Evolutionary conservation across 108 stramenopile species (phyloP).

Genomic region (Thalassiosira profunda): DNA sequence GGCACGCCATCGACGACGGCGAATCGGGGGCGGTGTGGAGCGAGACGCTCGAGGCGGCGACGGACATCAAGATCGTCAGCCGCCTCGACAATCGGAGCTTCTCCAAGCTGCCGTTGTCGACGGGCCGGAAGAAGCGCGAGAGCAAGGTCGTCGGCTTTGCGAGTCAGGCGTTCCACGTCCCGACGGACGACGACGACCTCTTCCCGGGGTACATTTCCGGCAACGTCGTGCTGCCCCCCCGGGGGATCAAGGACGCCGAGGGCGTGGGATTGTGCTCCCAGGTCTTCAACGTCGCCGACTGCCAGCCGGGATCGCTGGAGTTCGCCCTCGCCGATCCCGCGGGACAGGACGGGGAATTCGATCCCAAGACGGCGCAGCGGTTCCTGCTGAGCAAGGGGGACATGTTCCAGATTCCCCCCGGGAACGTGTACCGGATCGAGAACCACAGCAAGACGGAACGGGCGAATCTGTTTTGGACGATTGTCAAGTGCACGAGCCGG

Average conservation of each 20-base stretch:
- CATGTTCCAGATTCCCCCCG: conserved; percentile 95
- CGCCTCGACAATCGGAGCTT: conserved; percentile 57
- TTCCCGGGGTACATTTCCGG: conserved; percentile 92
- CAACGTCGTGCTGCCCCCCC: conserved; percentile 81
- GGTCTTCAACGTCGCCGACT: conserved; percentile 85
- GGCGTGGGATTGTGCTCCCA: conserved; percentile 87
- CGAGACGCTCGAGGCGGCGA: conserved; percentile 53
- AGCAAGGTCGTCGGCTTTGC: conserved; percentile 80
- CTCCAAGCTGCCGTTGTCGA: conserved; percentile 63
- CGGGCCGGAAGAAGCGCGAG: conserved; percentile 58
- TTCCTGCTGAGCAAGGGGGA: conserved; percentile 92
- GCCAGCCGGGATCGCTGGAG: conserved; percentile 84
- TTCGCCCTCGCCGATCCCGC: conserved; percentile 86
- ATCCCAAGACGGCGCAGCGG: conserved; percentile 84
- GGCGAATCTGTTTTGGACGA: conserved; percentile 91
- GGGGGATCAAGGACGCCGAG: conserved; percentile 92
- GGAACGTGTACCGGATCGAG: conserved; percentile 92
- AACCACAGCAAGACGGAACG: conserved; percentile 85
- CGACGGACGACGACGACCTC: conserved; percentile 54
- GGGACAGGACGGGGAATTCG: conserved; percentile 67
- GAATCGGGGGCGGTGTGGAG: conserved; percentile 78
- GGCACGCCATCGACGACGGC: conserved; percentile 59
- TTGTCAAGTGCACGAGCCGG: conserved; percentile 66
- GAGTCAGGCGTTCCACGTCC: conserved; percentile 87
- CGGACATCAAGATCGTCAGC: conserved; percentile 68